phyloP scores from a whole-genome alignment of 2,329 filamentous ascomycete genomes.

The Xylaria sp. region DNA sequence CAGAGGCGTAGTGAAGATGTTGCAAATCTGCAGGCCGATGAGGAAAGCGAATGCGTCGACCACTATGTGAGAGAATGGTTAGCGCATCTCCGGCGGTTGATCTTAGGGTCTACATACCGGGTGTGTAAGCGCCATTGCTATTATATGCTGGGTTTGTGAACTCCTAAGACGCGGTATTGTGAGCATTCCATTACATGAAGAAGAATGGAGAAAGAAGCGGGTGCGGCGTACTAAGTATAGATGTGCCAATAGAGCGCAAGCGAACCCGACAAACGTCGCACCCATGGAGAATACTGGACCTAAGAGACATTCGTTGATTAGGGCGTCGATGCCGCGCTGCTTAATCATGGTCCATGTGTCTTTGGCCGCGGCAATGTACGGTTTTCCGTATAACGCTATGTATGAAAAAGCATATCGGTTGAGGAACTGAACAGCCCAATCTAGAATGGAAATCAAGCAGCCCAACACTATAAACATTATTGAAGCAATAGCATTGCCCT shows the following conservation, averaged over 20 bases:
- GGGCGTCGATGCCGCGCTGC: constrained; percentile 87
- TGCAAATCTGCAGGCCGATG: constrained; percentile 88
- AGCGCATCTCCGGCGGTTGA: not conserved
- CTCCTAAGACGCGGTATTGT: constrained; percentile 35
- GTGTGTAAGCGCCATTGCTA: constrained; percentile 43
- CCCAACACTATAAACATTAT: constrained; percentile 79
- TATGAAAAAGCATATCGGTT: constrained; percentile 95
- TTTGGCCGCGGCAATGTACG: constrained; percentile 87
- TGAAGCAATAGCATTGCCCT: constrained; percentile 73
- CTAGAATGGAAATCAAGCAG: constrained; percentile 79
- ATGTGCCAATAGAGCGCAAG: constrained; percentile 83
- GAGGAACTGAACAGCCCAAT: constrained; percentile 89
- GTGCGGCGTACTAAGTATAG: constrained; percentile 82
- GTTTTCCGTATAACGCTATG: constrained; percentile 91
- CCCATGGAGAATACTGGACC: constrained; percentile 67
- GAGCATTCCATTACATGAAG: constrained; percentile 1
- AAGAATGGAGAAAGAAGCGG: constrained; percentile 58
- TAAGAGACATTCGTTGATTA: constrained; percentile 89
- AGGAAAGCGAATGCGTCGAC: constrained; percentile 70
- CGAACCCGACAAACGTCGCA: constrained; percentile 83
- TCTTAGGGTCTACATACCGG: constrained; percentile 39
- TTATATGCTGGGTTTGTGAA: constrained; percentile 47
- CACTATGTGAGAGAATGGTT: constrained; percentile 33
- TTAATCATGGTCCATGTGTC: constrained; percentile 91
- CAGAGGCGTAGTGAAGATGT: constrained; percentile 89